Conservation (phyloP, 495 filamentous ascomycete species). For the Penicillium manginii region DNA sequence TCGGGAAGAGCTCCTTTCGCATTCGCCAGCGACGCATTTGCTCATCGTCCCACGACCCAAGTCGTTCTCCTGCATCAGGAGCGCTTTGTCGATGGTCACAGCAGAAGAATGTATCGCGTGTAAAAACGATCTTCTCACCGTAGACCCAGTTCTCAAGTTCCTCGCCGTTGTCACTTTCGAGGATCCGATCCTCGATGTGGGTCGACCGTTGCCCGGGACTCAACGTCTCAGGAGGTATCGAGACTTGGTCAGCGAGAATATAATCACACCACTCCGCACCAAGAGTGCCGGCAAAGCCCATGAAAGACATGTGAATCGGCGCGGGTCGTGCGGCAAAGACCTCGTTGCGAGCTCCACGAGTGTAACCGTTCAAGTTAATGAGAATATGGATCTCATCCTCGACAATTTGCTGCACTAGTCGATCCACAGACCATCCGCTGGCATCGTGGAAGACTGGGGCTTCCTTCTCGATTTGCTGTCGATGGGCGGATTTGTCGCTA, state of each 20-base stretch:
- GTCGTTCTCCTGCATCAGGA: slow-evolving; percentile 66
- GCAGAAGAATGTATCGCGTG: slow-evolving; percentile 97
- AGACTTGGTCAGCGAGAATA: slow-evolving; percentile 85
- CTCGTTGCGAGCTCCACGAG: slow-evolving; percentile 94
- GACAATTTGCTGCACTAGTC: slow-evolving; percentile 86
- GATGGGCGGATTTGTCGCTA: slow-evolving; percentile 89
- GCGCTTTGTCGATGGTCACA: slow-evolving; percentile 96
- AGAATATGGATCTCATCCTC: slow-evolving; percentile 95
- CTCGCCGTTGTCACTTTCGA: slow-evolving; percentile 69
- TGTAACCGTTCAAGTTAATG: slow-evolving; percentile 97
- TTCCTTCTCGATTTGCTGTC: slow-evolving; percentile 92
- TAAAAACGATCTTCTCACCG: slow-evolving; percentile 94
- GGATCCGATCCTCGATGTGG: slow-evolving; percentile 68
- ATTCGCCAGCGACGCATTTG: slow-evolving; percentile 84
- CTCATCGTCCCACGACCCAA: slow-evolving; percentile 84
- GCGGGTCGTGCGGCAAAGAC: slow-evolving; percentile 94
- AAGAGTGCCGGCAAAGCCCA: slow-evolving; percentile 97
- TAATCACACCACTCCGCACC: slow-evolving; percentile 99
- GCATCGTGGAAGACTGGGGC: slow-evolving; percentile 91
- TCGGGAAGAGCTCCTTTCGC: slow-evolving; percentile 93
- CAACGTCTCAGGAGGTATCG: slow-evolving; percentile 81
- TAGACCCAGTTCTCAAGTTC: slow-evolving; percentile 83
- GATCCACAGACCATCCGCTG: slow-evolving; percentile 83
- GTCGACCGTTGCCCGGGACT: slow-evolving; percentile 76
- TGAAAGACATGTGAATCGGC: slow-evolving; percentile 99